phyloP scores from a whole-genome alignment of 2,329 filamentous ascomycete species.

The Colletotrichum costaricense region DNA sequence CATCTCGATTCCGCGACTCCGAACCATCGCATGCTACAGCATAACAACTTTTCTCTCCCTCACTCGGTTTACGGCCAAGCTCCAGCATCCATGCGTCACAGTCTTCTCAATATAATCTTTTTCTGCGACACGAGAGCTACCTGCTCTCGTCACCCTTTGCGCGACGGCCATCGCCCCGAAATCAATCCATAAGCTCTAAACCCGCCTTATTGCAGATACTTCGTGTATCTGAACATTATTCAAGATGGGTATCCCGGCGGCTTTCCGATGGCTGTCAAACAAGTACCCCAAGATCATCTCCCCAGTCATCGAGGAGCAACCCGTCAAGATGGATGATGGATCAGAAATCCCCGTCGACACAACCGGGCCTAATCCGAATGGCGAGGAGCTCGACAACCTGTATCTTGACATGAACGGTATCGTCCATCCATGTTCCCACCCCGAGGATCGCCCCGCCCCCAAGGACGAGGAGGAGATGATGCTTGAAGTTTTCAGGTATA shows the following conservation, averaged over 20 bases:
- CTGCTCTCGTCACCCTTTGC: not conserved
- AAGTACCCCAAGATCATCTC: constrained; percentile 99
- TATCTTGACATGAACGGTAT: constrained; percentile 99
- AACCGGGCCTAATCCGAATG: constrained; percentile 90
- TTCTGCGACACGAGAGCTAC: not conserved
- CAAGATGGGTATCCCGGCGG: constrained; percentile 91
- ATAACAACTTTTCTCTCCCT: not conserved
- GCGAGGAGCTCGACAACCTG: constrained; percentile 96
- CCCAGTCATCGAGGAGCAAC: constrained; percentile 86
- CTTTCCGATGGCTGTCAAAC: constrained; percentile 95
- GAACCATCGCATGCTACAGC: not conserved
- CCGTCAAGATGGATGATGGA: constrained; percentile 83
- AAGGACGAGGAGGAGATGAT: constrained; percentile 99
- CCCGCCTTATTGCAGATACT: not conserved
- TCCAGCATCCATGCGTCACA: not conserved
- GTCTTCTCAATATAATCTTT: not conserved
- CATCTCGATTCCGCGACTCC: not conserved
- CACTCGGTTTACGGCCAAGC: not conserved
- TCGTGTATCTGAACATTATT: not conserved
- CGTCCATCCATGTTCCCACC: constrained; percentile 97
- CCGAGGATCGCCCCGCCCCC: constrained; percentile 90
- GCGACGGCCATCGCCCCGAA: not conserved
- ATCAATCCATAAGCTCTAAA: not conserved
- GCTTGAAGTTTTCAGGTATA: constrained; percentile 97
- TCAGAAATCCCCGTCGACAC: constrained; percentile 86